Conservation (phyloP, 805 yeast species). For the Sugiyamaella smithiae region DNA sequence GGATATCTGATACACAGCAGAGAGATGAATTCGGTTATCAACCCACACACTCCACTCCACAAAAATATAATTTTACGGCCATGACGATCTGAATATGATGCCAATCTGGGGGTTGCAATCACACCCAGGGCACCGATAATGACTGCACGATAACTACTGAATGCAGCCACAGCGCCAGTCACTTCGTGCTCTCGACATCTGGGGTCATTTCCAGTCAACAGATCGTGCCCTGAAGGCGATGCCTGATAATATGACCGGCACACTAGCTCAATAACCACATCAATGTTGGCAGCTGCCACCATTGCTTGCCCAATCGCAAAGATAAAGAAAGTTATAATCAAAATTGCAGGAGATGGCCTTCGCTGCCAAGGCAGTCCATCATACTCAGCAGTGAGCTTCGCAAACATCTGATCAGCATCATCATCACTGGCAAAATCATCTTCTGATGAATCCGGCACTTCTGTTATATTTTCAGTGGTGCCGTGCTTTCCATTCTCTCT, state of each 20-base stretch:
- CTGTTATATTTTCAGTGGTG: not conserved
- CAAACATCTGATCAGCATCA: constrained; percentile 1
- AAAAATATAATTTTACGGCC: constrained; percentile 56
- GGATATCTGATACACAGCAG: constrained; percentile 23
- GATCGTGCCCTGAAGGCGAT: not conserved
- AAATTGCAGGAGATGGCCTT: constrained; percentile 11
- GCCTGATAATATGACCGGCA: constrained; percentile 21
- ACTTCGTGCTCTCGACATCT: constrained; percentile 23
- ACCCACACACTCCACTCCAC: constrained; percentile 18
- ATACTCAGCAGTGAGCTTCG: constrained; percentile 7
- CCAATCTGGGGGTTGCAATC: constrained; percentile 42
- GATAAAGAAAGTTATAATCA: constrained; percentile 13
- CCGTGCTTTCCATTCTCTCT: not conserved
- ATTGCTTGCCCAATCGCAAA: constrained; percentile 22
- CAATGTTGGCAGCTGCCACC: constrained; percentile 19
- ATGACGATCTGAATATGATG: constrained; percentile 58
- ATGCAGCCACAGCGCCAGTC: constrained; percentile 23
- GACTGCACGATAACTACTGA: constrained; percentile 16
- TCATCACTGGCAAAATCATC: constrained; percentile 2
- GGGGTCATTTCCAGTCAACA: constrained; percentile 18
- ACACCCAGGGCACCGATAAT: constrained; percentile 20
- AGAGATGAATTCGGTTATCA: constrained; percentile 18
- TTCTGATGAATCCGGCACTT: not conserved
- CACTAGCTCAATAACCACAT: constrained; percentile 24
- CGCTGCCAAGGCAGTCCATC: constrained; percentile 8